Evolutionary conservation across 2,329 filamentous ascomycete genomes (phyloP), one percentile per base, ranked within the genome.

Genomic region (Trichoderma oligosporum): DNA sequence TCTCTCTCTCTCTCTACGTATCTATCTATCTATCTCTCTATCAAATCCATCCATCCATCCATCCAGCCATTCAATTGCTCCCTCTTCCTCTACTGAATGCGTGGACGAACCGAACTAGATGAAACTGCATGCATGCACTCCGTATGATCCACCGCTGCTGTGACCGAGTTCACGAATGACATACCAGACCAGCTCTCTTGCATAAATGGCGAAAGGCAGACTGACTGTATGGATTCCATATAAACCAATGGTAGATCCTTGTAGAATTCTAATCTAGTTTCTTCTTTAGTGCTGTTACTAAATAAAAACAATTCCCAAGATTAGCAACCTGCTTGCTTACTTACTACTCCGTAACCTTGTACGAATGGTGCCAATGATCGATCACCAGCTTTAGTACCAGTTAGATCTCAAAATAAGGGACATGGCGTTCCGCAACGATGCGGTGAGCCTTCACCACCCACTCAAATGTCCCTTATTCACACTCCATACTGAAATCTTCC

Each of bases 61-160:
- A n/a, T n/a, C n/a, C n/a, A n/a, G n/a, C n/a, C n/a, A n/a, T n/a
- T n/a, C n/a, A n/a, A n/a, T n/a, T n/a, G n/a, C n/a, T n/a, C n/a
- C n/a, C n/a, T n/a, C n/a, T n/a, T n/a, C n/a, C n/a, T n/a, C n/a
- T n/a, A n/a, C n/a, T n/a, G n/a, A n/a, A n/a, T n/a, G n/a, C n/a
- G n/a, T n/a, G n/a, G 14, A 18, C 14, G 5, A 18, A 11, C 5
- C 11, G 27, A 9, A 38, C 14, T 9, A 7, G 35, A 38, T 38
- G 35, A 18, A 38, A 38, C 35, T 38, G 35, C 35, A 38, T n/a
- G 35, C 35, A 38, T 38, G 16, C 35, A 14, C 27, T 31, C 27
- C 11, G 27, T n/a, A n/a, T n/a, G n/a, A n/a, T n/a, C n/a, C 46
- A 48, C 46, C 49, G 27, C 49, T 25, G 41, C 49, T 53, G 38